A percentile compares a stretch with the other conserved stretches of the same genome.
These are phyloP conservation scores for Pseudogymnoascus sp. DNA, from an alignment of 2,329 filamentous ascomycete species.

Conservation along the genomic window DNA sequence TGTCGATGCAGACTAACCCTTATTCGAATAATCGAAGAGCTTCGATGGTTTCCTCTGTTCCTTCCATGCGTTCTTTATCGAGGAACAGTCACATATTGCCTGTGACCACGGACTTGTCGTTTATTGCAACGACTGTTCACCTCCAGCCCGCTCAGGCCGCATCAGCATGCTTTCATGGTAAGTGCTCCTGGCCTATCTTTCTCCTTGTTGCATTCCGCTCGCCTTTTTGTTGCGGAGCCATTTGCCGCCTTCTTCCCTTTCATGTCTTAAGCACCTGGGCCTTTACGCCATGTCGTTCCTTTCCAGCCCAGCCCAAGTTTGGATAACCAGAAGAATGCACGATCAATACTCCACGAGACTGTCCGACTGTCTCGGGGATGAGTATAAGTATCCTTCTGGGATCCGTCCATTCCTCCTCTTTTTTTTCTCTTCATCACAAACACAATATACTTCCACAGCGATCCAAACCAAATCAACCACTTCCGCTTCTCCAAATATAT, in stretches of 20 bases:
- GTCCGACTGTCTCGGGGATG: neutral
- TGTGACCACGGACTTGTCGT: neutral
- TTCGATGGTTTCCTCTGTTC: neutral
- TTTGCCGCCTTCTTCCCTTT: neutral
- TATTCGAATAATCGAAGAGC: neutral
- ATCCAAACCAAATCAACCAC: neutral
- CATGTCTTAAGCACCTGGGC: neutral
- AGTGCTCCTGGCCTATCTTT: neutral
- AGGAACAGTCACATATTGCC: conserved; percentile 1
- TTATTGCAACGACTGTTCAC: conserved; percentile 1
- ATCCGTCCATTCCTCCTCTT: neutral
- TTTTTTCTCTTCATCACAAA: neutral
- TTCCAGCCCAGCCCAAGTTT: neutral
- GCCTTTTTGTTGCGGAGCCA: neutral
- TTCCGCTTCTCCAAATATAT: neutral
- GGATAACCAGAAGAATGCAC: neutral
- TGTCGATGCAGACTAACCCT: neutral
- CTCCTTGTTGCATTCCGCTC: neutral
- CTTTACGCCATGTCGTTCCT: neutral
- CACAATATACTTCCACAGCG: neutral
- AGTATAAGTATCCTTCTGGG: neutral
- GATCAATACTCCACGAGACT: neutral
- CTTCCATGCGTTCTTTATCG: conserved; percentile 4
- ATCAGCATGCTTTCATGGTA: neutral
- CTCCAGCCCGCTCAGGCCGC: neutral